Evolutionary conservation across 257 asterid species (phyloP).

Genomic region (Anisodus tanguticus): DNA sequence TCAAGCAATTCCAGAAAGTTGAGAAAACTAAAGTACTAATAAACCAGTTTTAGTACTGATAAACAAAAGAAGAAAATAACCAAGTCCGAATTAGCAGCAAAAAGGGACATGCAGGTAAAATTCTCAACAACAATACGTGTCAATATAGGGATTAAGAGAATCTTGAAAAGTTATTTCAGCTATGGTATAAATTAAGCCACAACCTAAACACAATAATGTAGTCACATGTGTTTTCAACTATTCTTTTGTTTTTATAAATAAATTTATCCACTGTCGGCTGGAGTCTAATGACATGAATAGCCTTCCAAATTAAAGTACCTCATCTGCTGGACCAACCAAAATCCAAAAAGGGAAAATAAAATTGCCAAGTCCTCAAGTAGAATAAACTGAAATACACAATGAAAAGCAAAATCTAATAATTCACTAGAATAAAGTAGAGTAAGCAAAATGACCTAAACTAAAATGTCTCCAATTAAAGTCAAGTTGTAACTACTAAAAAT

Average conservation of each 20-base stretch:
- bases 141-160: constrained; percentile 15
- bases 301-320: constrained; percentile 10
- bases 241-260: background rate
- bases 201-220: background rate
- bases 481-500: background rate
- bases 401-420: constrained; percentile 18
- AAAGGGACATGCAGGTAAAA: constrained; percentile 11
- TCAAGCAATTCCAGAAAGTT: background rate
- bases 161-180: constrained; percentile 21
- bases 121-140: constrained; percentile 21
- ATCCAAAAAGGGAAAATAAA: background rate
- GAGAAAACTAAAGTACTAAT: background rate
- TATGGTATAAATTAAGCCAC: background rate
- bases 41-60: background rate
- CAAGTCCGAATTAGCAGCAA: background rate
- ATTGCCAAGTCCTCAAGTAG: background rate
- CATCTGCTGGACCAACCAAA: constrained; percentile 22
- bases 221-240: background rate
- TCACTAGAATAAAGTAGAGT: background rate
- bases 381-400: background rate
- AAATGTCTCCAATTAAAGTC: background rate
- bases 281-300: constrained; percentile 3
- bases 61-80: background rate
- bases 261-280: constrained; percentile 20
- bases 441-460: background rate